Evolutionary conservation across 148 eudicot species (phyloP), one percentile per base, ranked within the genome.

Genomic region (Polygonum maritimum): DNA sequence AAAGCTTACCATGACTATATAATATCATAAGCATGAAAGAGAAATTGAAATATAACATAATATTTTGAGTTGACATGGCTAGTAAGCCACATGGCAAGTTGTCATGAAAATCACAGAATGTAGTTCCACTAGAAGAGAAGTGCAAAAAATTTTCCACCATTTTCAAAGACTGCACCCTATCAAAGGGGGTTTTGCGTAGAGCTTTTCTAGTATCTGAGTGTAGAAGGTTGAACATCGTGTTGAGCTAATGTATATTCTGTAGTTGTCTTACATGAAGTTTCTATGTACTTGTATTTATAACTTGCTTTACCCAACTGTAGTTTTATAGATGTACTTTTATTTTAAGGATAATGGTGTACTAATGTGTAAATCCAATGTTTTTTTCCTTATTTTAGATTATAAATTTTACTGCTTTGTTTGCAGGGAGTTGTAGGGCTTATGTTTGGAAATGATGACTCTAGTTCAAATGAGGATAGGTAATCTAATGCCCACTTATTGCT

Each of bases 381-480:
- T 8, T 48, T 71, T 11, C 48, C 16, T n/a, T 3, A n/a, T 16
- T 71, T 58, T 76, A 71, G 21, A 33, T 21, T 58, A 22, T 58
- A 5, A 21, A 19, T n/a, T 3, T 40, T 11, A 38, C 3, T 38
- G 33, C 82, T 4, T 63, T 84, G 44, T 36, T 38, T 67, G 78
- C 96, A 95, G 89, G 98, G 94, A 71, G 92, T 90, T 73, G 97
- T 95, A 76, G 96, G 94, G 60, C 96, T 86, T 80, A 92, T 95
- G 51, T 92, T 95, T 78, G 92, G 98, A 76, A 92, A 88, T 81
- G 98, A 92, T 55, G 85, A 87, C 79, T 88, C 96, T n/a, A 65
- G 76, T 76, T 84, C 97, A 41, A 92, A 79, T 77, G 97, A 94
- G 70, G 96, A 95, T 74, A 92, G 97, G 98, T 95, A 83, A 19